Evolutionary conservation across 768 basidiomycete genomes (phyloP).

Genomic region (Mycena latifolia): DNA sequence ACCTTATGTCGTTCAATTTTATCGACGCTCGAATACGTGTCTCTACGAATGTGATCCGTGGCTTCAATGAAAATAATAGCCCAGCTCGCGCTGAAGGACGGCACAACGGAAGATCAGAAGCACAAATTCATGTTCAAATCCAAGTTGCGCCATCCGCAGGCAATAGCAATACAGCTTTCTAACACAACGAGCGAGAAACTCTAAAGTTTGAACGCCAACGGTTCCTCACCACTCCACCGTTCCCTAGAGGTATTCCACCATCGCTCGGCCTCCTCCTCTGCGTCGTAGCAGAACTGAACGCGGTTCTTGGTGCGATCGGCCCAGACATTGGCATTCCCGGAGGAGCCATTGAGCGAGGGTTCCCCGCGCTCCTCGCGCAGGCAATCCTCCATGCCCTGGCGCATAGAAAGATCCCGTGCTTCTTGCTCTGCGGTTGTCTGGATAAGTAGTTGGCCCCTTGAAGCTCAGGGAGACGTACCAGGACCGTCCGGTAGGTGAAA

Average conservation of each 20-base stretch:
- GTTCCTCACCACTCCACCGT: background rate
- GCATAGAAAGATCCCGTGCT: constrained; percentile 65
- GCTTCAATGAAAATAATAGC: too few species aligned
- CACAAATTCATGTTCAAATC: too few species aligned
- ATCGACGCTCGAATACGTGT: too few species aligned
- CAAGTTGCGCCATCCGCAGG: too few species aligned
- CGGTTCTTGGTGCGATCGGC: constrained; percentile 63
- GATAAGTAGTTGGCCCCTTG: background rate
- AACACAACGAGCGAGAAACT: too few species aligned
- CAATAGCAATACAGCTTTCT: too few species aligned
- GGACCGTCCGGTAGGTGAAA: constrained; percentile 74
- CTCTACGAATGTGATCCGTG: too few species aligned
- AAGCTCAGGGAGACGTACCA: constrained; percentile 37
- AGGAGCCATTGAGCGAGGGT: constrained; percentile 11
- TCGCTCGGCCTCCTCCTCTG: constrained; percentile 61
- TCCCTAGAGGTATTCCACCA: constrained; percentile 53
- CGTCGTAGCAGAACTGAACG: constrained; percentile 66
- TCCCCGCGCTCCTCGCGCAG: constrained; percentile 42
- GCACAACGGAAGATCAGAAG: too few species aligned
- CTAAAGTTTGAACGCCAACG: constrained; percentile 10
- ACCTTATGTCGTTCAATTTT: too few species aligned
- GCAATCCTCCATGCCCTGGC: constrained; percentile 58
- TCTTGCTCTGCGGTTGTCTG: constrained; percentile 48
- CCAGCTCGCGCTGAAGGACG: too few species aligned
- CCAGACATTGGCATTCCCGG: constrained; percentile 64